Base-by-base conservation (phyloP, 495 filamentous ascomycete species). In the Neurospora sp. region DNA sequence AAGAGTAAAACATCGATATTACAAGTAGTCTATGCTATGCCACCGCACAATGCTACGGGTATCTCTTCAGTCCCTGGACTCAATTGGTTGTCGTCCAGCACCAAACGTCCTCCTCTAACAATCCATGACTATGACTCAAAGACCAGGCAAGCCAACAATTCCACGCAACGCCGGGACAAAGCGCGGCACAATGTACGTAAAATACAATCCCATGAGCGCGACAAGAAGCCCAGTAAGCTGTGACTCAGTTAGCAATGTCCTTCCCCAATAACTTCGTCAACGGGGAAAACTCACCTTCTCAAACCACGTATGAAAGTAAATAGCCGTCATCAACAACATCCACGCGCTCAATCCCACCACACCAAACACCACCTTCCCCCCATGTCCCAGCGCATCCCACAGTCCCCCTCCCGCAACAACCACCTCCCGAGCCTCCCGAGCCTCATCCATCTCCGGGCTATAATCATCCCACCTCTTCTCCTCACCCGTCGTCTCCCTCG, bases 241-340 rank as follows among this genome's bases (percentile, higher is more conserved):
- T 68, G 27, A 31, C 3, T 41, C 16, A 17, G 65, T 75, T 61
- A 72, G 69, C 72, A 42, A 2, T 44, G 12, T 35, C 8, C 39
- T 20, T 41, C 35, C 35, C 35, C 35, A 37, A 37, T 37, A 37
- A 5, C 35, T 37, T 37, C 35, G 35, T 7, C 35, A 37, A 7
- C 35, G 6, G 35, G 0, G 35, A 37, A 37, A 37, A 37, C 86
- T 73, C 78, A 93, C 93, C 91, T 98, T 98, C 83, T 99, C 96
- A 78, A 94, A 90, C 96, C 95, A 98, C 5, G 96, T 98, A 80
- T 99, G 96, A 73, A 99, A 99, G 84, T 94, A 98, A 61, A 94
- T 91, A 12, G 94, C 93, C 53, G 96, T 99, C 96, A 99, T 99
- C 69, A 98, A 85, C 81, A 98, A 80, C 95, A 98, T 98, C 92